These are phyloP conservation scores for Talaromyces verruculosus DNA, from an alignment of 2,329 filamentous ascomycete species.

Conservation along the genomic window DNA sequence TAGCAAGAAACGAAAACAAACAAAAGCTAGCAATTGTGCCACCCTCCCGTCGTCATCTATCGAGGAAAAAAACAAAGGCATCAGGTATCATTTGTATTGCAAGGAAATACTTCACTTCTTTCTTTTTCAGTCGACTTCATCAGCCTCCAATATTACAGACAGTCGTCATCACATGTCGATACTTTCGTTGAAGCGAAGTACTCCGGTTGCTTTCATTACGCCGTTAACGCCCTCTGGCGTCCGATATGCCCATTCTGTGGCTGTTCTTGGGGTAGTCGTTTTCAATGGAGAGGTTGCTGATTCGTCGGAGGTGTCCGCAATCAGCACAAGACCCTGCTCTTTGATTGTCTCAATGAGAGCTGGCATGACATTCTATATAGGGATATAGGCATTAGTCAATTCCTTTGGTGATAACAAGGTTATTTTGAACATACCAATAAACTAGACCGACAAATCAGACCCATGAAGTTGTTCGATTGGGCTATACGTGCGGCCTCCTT, in stretches of 20 bases:
- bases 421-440: conserved; percentile 61
- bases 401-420: not conserved
- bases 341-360: conserved; percentile 92
- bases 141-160: not conserved
- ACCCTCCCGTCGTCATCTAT: conserved; percentile 14
- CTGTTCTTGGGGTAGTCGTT: conserved; percentile 33
- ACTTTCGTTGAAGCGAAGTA: conserved; percentile 88
- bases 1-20: conserved; percentile 23
- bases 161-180: conserved; percentile 62
- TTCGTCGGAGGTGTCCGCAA: conserved; percentile 78
- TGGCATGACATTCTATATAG: conserved; percentile 78
- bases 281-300: conserved; percentile 26
- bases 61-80: conserved; percentile 4
- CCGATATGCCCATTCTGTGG: conserved; percentile 46
- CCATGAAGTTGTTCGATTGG: conserved; percentile 97
- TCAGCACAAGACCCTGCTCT: conserved; percentile 85
- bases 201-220: conserved; percentile 78
- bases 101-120: conserved; percentile 1
- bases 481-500: conserved; percentile 94
- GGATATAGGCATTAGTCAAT: not conserved
- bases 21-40: conserved; percentile 7
- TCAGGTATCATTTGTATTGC: conserved; percentile 11
- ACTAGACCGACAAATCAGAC: conserved; percentile 82
- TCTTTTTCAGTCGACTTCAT: not conserved
- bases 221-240: conserved; percentile 84